A percentile compares a stretch with the other conserved stretches of the same genome.
Conservation (phyloP, 2,329 filamentous ascomycete genomes). For the Aschersonia sp. region DNA sequence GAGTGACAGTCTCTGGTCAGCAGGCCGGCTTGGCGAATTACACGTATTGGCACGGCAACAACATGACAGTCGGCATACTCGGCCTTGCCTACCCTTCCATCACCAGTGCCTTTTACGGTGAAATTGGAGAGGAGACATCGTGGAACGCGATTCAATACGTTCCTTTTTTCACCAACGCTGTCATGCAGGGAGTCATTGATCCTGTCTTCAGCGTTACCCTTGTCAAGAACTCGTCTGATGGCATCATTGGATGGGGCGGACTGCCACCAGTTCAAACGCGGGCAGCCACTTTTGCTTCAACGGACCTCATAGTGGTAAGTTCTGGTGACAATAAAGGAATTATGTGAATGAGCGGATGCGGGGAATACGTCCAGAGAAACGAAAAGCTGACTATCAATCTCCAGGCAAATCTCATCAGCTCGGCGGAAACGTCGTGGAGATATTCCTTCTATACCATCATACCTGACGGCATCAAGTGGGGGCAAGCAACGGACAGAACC, state of each 20-base stretch:
- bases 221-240: slow-evolving; percentile 28
- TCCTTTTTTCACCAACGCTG: slow-evolving; percentile 32
- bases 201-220: slow-evolving; percentile 33
- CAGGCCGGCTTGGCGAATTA: slow-evolving; percentile 32
- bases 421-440: slow-evolving; percentile 23
- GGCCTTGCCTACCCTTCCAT: slow-evolving; percentile 35
- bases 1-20: slow-evolving; percentile 27
- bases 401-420: slow-evolving; percentile 27
- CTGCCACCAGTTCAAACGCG: slow-evolving; percentile 22
- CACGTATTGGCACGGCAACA: slow-evolving; percentile 36
- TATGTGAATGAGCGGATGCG: background rate
- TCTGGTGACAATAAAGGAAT: background rate
- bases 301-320: slow-evolving; percentile 31
- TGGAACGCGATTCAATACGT: slow-evolving; percentile 27
- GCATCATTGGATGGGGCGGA: slow-evolving; percentile 31
- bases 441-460: slow-evolving; percentile 40
- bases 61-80: slow-evolving; percentile 33
- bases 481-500: slow-evolving; percentile 22
- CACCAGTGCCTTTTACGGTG: slow-evolving; percentile 31
- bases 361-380: background rate
- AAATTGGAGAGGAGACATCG: slow-evolving; percentile 19
- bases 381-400: background rate
- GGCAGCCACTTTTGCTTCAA: slow-evolving; percentile 14
- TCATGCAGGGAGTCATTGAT: slow-evolving; percentile 28
- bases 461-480: slow-evolving; percentile 31